These are phyloP conservation scores for Naumovozyma castellii DNA, from an alignment of 805 yeast species.

Conservation along the genomic window DNA sequence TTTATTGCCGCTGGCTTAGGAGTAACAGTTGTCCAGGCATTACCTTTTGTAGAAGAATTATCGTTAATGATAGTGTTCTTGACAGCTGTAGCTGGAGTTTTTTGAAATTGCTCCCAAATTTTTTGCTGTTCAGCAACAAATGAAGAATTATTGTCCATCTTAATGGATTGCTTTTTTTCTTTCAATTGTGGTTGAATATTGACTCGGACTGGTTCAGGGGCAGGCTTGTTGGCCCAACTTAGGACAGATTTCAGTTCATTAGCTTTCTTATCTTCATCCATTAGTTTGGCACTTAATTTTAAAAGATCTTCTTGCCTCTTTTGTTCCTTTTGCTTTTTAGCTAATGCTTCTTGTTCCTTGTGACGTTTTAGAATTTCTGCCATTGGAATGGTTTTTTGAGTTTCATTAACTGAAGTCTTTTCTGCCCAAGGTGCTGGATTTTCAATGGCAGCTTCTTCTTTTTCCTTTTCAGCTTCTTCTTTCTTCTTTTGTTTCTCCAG, in stretches of 20 bases:
- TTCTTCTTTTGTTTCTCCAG: slow-evolving; percentile 2
- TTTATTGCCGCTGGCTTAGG: slow-evolving; percentile 8
- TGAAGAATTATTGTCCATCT: slow-evolving; percentile 8
- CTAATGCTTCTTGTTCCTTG: not conserved
- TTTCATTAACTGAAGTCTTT: slow-evolving; percentile 1
- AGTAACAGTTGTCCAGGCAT: slow-evolving; percentile 22
- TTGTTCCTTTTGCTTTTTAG: slow-evolving; percentile 5
- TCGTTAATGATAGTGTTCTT: too few relatives aligned
- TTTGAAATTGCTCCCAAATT: slow-evolving; percentile 48
- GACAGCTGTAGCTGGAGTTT: too few relatives aligned
- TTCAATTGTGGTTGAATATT: slow-evolving; percentile 12
- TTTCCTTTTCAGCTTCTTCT: not conserved
- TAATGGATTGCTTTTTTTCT: not conserved
- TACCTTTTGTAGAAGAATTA: too few relatives aligned
- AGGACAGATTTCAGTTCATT: slow-evolving; percentile 16
- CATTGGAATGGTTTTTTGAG: not conserved
- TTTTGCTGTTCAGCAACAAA: slow-evolving; percentile 27
- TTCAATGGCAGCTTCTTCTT: slow-evolving; percentile 1
- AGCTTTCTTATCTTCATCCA: slow-evolving; percentile 16
- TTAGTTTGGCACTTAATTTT: slow-evolving; percentile 15
- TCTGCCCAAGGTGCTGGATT: slow-evolving; percentile 1
- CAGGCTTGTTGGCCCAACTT: slow-evolving; percentile 24
- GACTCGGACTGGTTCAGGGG: slow-evolving; percentile 7
- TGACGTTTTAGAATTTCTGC: not conserved
- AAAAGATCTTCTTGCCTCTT: slow-evolving; percentile 13